A percentile compares a stretch with the other conserved stretches of the same genome.
These are phyloP conservation scores for Penicillium crystallinum DNA, from an alignment of 495 filamentous ascomycete genomes.

Conservation along the genomic window DNA sequence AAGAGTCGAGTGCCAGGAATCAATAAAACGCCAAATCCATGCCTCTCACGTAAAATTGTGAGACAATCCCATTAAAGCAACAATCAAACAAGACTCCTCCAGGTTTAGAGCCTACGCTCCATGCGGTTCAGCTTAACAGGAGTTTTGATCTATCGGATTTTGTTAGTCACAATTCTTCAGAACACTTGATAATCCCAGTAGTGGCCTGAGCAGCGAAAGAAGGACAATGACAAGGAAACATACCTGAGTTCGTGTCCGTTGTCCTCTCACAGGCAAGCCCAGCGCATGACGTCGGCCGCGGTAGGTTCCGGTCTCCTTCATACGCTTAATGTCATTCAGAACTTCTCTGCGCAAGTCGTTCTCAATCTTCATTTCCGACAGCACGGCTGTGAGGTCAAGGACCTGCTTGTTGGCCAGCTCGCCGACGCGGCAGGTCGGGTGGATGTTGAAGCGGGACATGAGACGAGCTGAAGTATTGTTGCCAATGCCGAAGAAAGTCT, in stretches of 20 bases:
- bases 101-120: slow-evolving; percentile 53
- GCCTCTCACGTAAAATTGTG: slow-evolving; percentile 26
- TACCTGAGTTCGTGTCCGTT: slow-evolving; percentile 77
- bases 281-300: slow-evolving; percentile 87
- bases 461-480: slow-evolving; percentile 62
- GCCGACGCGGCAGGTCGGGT: slow-evolving; percentile 71
- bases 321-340: slow-evolving; percentile 74
- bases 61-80: slow-evolving; percentile 19
- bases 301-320: slow-evolving; percentile 90
- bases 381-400: slow-evolving; percentile 71
- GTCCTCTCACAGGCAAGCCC: slow-evolving; percentile 80
- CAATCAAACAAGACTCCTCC: background rate
- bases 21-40: slow-evolving; percentile 41
- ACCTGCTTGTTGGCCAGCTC: slow-evolving; percentile 65
- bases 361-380: slow-evolving; percentile 91
- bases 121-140: slow-evolving; percentile 76
- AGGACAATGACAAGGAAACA: slow-evolving; percentile 19
- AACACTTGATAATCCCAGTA: too few relatives aligned
- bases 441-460: slow-evolving; percentile 81
- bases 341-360: slow-evolving; percentile 75
- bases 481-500: slow-evolving; percentile 88
- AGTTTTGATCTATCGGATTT: slow-evolving; percentile 55
- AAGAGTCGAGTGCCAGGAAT: slow-evolving; percentile 21
- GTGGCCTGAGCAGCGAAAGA: too few relatives aligned
- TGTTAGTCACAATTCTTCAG: slow-evolving; percentile 1